These are phyloP conservation scores for Mesembryanthemum crystallinum DNA, from an alignment of 148 eudicot genomes.

Conservation along the genomic window DNA sequence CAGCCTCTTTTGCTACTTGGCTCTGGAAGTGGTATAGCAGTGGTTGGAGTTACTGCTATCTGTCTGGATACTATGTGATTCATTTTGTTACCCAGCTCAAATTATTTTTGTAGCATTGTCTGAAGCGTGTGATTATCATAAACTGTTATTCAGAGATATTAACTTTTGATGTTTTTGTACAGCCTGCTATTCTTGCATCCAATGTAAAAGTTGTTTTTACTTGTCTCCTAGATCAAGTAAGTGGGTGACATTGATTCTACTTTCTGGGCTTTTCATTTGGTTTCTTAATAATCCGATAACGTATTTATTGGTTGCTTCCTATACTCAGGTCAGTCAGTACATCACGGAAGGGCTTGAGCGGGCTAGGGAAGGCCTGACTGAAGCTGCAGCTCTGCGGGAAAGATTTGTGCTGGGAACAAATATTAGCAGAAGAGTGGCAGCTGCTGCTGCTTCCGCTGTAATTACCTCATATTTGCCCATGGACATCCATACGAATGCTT, in stretches of 20 bases:
- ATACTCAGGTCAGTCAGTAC: slow-evolving; percentile 73
- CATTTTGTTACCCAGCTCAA: not conserved
- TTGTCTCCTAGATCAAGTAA: slow-evolving; percentile 95
- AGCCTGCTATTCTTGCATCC: slow-evolving; percentile 90
- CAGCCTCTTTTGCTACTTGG: not conserved
- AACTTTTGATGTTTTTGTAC: slow-evolving; percentile 35
- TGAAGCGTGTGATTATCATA: not conserved
- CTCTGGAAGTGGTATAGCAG: not conserved
- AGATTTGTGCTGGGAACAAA: slow-evolving; percentile 86
- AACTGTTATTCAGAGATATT: not conserved
- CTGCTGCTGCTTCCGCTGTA: slow-evolving; percentile 99
- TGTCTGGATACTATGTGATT: not conserved
- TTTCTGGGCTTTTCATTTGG: not conserved
- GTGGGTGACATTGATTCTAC: slow-evolving; percentile 17
- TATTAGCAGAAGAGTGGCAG: slow-evolving; percentile 90
- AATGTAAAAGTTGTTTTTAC: slow-evolving; percentile 87
- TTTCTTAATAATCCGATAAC: not conserved
- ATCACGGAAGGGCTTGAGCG: slow-evolving; percentile 90
- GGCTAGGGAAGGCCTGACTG: slow-evolving; percentile 90
- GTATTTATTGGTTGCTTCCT: slow-evolving; percentile 9
- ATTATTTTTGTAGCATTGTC: not conserved
- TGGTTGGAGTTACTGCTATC: not conserved
- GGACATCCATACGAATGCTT: not conserved
- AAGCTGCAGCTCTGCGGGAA: slow-evolving; percentile 91
- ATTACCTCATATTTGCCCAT: slow-evolving; percentile 28